A percentile compares a stretch with the other conserved stretches of the same genome.
Evolutionary conservation across 2,329 filamentous ascomycete species (phyloP).

Genomic region (Stemphylium beticola): DNA sequence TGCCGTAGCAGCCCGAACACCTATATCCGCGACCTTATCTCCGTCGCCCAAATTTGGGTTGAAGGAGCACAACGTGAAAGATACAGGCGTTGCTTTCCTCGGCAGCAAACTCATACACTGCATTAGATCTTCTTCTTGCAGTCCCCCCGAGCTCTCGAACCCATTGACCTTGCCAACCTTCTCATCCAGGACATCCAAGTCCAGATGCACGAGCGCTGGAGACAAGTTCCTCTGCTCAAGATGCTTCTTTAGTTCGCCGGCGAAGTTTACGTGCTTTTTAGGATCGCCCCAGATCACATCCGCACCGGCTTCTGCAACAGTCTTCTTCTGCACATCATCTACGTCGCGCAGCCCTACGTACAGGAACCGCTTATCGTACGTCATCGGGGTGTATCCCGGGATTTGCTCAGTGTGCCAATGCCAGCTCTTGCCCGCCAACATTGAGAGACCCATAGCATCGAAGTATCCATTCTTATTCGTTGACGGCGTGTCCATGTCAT

Average conservation of each 20-base stretch:
- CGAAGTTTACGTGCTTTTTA: neutral
- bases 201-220: neutral
- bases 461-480: conserved; percentile 48
- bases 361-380: conserved; percentile 12
- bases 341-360: neutral
- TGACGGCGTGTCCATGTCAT: conserved; percentile 50
- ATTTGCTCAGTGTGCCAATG: conserved; percentile 41
- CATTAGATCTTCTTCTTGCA: conserved; percentile 27
- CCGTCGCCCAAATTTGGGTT: conserved; percentile 19
- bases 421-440: conserved; percentile 47
- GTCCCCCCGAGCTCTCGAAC: neutral
- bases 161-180: neutral
- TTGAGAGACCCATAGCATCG: conserved; percentile 48
- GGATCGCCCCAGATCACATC: conserved; percentile 2
- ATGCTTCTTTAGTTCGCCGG: neutral
- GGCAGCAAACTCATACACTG: conserved; percentile 18
- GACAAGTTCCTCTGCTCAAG: neutral
- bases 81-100: conserved; percentile 10
- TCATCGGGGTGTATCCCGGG: conserved; percentile 31
- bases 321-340: neutral
- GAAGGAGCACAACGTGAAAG: conserved; percentile 22
- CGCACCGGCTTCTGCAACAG: neutral
- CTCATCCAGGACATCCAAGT: neutral
- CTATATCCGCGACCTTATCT: conserved; percentile 19
- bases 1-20: conserved; percentile 3